A percentile compares a stretch with the other conserved stretches of the same genome.
These are phyloP conservation scores for Symbiodinium natans DNA, from an alignment of 73 alveolate genomes.

Conservation along the genomic window DNA sequence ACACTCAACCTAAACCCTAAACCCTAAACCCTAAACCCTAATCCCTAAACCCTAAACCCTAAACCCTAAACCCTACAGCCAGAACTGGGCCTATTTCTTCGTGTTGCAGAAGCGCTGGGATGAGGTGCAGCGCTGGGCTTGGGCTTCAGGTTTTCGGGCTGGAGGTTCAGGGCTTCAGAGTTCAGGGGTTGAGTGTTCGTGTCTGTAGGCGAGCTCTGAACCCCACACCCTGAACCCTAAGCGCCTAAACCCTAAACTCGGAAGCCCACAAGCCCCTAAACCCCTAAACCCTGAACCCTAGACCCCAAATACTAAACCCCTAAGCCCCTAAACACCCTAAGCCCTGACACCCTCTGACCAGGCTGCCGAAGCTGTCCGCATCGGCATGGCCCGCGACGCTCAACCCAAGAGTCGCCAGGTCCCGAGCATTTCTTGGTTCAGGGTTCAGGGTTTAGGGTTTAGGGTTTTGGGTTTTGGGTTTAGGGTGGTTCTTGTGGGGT, in stretches of 20 bases:
- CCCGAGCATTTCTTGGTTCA: neutral
- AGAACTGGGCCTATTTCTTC: neutral
- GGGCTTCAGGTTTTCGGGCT: too few species aligned
- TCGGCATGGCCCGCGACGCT: neutral
- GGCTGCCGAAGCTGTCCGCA: conserved; percentile 16
- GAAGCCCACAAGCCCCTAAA: too few species aligned
- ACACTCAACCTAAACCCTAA: too few species aligned
- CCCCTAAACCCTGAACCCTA: neutral
- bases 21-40: neutral
- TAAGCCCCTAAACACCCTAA: too few species aligned
- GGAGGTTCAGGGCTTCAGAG: neutral
- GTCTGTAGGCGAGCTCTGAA: neutral
- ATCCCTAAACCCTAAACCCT: neutral
- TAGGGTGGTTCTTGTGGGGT: neutral
- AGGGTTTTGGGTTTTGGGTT: neutral
- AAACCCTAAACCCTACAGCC: neutral
- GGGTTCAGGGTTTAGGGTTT: neutral
- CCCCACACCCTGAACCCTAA: too few species aligned
- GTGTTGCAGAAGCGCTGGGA: neutral
- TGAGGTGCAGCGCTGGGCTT: neutral
- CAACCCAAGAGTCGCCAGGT: neutral
- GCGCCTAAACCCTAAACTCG: too few species aligned
- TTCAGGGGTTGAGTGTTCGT: neutral
- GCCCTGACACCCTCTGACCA: neutral
- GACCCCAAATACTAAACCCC: too few species aligned